phyloP scores from a whole-genome alignment of 352 stramenopile genomes.

The Pythium scleroteichum region DNA sequence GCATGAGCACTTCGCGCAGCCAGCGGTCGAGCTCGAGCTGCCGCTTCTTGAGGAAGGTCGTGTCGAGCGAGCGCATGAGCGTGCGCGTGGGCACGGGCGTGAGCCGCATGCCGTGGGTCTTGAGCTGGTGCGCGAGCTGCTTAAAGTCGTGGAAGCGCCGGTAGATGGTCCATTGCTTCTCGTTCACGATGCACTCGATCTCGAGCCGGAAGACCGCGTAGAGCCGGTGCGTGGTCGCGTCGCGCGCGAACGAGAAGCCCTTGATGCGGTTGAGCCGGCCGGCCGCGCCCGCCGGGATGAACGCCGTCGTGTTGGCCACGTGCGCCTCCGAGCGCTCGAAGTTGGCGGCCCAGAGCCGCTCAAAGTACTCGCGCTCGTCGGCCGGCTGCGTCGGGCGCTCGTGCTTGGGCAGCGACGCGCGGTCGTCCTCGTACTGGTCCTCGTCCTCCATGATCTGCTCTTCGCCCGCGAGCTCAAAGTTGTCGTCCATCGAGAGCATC shows the following conservation, averaged over 20 bases:
- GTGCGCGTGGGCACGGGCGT: constrained; percentile 77
- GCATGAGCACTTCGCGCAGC: constrained; percentile 81
- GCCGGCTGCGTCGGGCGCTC: constrained; percentile 69
- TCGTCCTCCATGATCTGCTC: constrained; percentile 33
- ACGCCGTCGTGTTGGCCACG: constrained; percentile 64
- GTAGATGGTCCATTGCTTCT: constrained; percentile 89
- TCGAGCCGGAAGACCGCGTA: constrained; percentile 85
- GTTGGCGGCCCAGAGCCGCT: constrained; percentile 78
- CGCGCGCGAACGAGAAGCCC: constrained; percentile 74
- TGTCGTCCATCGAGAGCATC: constrained; percentile 75
- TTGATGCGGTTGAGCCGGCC: constrained; percentile 81
- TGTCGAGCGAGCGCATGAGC: constrained; percentile 80
- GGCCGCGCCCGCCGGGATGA: constrained; percentile 63
- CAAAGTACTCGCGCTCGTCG: constrained; percentile 82
- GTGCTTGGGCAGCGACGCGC: constrained; percentile 59
- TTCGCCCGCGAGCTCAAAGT: constrained; percentile 40
- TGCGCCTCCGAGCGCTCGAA: constrained; percentile 80
- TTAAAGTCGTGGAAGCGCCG: constrained; percentile 87
- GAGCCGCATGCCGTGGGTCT: constrained; percentile 68
- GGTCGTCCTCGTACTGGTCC: constrained; percentile 31
- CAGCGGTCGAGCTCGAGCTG: constrained; percentile 84
- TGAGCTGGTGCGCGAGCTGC: constrained; percentile 79
- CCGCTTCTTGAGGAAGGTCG: constrained; percentile 80
- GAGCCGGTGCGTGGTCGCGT: constrained; percentile 61
- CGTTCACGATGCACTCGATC: constrained; percentile 83